phyloP scores from a whole-genome alignment of 257 asterid species.

The Perilla frutescens region DNA sequence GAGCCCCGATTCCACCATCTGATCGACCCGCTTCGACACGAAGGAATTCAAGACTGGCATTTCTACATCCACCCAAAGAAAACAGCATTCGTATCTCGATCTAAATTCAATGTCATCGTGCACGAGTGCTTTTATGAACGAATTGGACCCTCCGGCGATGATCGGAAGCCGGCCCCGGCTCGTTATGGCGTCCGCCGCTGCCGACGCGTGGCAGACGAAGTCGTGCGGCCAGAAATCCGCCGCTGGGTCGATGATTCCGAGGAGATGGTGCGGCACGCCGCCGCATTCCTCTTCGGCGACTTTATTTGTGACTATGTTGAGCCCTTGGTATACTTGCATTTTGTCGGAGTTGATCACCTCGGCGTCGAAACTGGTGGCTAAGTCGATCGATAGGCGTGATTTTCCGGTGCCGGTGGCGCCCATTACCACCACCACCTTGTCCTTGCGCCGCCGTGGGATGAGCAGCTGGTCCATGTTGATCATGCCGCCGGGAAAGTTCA shows the following conservation, averaged over 20 bases:
- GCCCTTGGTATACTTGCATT: slow-evolving; percentile 74
- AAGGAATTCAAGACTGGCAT: slow-evolving; percentile 50
- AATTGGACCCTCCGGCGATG: slow-evolving; percentile 88
- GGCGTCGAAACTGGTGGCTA: slow-evolving; percentile 68
- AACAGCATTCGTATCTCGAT: slow-evolving; percentile 61
- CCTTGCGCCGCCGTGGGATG: slow-evolving; percentile 55
- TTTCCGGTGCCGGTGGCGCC: slow-evolving; percentile 93
- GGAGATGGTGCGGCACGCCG: slow-evolving; percentile 73
- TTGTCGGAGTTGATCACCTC: slow-evolving; percentile 82
- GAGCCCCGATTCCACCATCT: slow-evolving; percentile 64
- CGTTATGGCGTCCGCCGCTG: slow-evolving; percentile 48
- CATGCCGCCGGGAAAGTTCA: slow-evolving; percentile 57
- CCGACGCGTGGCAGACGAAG: slow-evolving; percentile 59
- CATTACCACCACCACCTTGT: slow-evolving; percentile 74
- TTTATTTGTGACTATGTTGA: slow-evolving; percentile 64
- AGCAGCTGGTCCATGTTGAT: slow-evolving; percentile 58
- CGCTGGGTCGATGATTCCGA: slow-evolving; percentile 57
- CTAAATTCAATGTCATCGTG: slow-evolving; percentile 50
- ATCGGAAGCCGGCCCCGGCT: slow-evolving; percentile 61
- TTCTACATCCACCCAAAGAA: slow-evolving; percentile 74
- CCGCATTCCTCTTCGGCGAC: slow-evolving; percentile 63
- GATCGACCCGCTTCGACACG: slow-evolving; percentile 68
- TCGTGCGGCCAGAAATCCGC: slow-evolving; percentile 61
- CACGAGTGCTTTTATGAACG: slow-evolving; percentile 65
- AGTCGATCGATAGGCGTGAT: slow-evolving; percentile 76